phyloP scores from a whole-genome alignment of 2,329 filamentous ascomycete genomes.

The Apiospora aurea region DNA sequence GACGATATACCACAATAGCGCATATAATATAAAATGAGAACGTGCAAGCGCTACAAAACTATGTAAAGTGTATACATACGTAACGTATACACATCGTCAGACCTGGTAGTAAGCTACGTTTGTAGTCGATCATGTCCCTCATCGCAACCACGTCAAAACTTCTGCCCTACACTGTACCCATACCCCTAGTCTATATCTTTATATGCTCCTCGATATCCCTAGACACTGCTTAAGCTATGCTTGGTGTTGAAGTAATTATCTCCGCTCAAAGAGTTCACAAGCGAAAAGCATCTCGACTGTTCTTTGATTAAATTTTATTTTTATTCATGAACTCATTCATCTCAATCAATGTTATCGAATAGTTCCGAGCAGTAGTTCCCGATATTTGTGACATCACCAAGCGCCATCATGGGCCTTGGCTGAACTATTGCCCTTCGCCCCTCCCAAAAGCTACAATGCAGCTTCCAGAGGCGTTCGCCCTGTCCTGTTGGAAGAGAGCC shows the following conservation, averaged over 20 bases:
- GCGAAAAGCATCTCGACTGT: not conserved
- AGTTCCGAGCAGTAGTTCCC: not conserved
- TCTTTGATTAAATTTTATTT: not conserved
- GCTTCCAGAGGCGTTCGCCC: not conserved
- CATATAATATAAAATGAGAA: too few relatives aligned
- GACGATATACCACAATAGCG: not conserved
- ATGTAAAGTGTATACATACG: not conserved
- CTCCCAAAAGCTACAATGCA: not conserved
- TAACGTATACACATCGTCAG: not conserved
- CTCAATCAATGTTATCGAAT: not conserved
- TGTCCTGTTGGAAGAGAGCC: not conserved
- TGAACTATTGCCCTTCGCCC: not conserved
- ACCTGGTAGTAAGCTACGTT: not conserved
- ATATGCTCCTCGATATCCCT: not conserved
- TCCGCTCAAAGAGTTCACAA: not conserved
- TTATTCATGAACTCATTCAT: not conserved
- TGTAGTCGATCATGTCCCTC: not conserved
- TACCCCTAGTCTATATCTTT: not conserved
- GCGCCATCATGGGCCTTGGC: not conserved
- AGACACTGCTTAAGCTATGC: not conserved
- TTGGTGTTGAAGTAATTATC: not conserved
- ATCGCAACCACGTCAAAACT: not conserved
- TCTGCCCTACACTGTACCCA: not conserved
- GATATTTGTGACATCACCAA: not conserved
- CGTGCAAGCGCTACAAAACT: not conserved